Conservation (phyloP, 129 eudicot genomes). For the Oenanthe sinensis region DNA sequence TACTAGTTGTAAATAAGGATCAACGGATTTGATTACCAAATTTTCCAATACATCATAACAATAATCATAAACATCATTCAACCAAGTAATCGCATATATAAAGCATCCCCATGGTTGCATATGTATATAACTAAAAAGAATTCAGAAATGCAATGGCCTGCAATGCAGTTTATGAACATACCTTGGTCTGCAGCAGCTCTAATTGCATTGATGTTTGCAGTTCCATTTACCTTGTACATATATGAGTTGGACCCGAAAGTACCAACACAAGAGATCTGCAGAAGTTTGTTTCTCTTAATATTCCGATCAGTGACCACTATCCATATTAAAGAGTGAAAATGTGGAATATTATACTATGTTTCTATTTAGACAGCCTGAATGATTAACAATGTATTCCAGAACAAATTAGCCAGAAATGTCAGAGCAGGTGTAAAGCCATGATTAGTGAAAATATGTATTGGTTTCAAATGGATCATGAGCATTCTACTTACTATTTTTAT, state of each 20-base stretch:
- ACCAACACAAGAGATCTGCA: conserved; percentile 95
- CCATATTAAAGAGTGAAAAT: background rate
- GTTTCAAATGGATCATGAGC: background rate
- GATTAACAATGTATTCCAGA: background rate
- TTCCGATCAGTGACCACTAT: background rate
- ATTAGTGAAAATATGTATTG: background rate
- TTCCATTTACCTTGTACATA: conserved; percentile 96
- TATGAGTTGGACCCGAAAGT: conserved; percentile 84
- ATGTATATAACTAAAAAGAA: background rate
- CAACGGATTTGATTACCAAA: too few relatives aligned
- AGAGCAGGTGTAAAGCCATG: background rate
- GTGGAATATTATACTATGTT: background rate
- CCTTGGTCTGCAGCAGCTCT: conserved; percentile 94
- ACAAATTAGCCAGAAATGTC: background rate
- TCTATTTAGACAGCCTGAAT: too few relatives aligned
- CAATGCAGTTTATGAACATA: conserved; percentile 7
- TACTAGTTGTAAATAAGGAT: too few relatives aligned
- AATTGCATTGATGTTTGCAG: conserved; percentile 96
- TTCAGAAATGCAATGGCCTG: background rate
- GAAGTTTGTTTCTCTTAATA: background rate
- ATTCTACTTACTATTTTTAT: background rate
- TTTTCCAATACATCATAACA: too few relatives aligned
- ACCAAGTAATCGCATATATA: too few relatives aligned
- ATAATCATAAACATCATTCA: too few relatives aligned
- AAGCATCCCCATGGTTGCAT: background rate